A percentile compares a stretch with the other conserved stretches of the same genome.
phyloP scores from a whole-genome alignment of 108 stramenopile genomes.

The Fragilaria crotonensis region DNA sequence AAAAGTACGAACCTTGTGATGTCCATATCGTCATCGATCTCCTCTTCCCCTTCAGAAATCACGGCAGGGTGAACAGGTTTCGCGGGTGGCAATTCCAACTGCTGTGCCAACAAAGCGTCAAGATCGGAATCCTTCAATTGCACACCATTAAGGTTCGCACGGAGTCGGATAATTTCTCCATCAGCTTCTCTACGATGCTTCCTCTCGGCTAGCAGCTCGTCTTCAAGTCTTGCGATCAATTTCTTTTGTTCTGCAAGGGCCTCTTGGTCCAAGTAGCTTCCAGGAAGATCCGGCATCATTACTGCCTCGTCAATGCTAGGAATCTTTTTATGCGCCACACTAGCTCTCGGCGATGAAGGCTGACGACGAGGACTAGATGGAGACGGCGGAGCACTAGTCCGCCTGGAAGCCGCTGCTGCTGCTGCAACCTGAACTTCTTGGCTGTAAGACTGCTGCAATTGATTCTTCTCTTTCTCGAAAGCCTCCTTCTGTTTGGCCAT shows the following conservation, averaged over 20 bases:
- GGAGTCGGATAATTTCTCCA: conserved; percentile 72
- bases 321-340: too few relatives aligned
- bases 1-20: too few relatives aligned
- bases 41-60: conserved; percentile 9
- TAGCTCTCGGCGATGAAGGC: background rate
- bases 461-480: background rate
- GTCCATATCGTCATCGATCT: background rate
- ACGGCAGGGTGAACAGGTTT: background rate
- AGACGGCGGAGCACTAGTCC: background rate
- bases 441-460: background rate
- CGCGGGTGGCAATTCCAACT: conserved; percentile 8
- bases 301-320: too few relatives aligned
- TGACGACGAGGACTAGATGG: background rate
- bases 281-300: too few relatives aligned
- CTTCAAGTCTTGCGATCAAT: conserved; percentile 59
- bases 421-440: background rate
- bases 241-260: conserved; percentile 64
- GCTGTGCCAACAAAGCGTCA: conserved; percentile 46
- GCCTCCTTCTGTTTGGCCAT: conserved; percentile 22
- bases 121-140: conserved; percentile 55
- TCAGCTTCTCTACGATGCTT: conserved; percentile 62
- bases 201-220: conserved; percentile 66
- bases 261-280: too few relatives aligned
- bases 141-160: conserved; percentile 64
- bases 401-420: background rate